A percentile compares a stretch with the other conserved stretches of the same genome.
Evolutionary conservation across 139 green algal genomes (phyloP).

Genomic region (Yamagishiella unicocca): DNA sequence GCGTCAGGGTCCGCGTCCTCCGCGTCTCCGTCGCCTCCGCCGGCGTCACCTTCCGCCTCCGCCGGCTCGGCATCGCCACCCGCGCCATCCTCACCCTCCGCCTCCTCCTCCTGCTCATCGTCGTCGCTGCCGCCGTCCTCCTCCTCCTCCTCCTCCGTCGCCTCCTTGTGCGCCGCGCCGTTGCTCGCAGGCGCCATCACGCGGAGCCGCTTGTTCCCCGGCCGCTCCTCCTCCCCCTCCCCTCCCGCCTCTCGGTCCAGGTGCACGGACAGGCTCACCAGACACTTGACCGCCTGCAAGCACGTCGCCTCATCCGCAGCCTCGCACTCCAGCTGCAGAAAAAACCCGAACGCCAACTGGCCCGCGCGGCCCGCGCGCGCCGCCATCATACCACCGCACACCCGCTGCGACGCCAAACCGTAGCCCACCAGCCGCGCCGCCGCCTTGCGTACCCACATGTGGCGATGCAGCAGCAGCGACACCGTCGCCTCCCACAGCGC

Average conservation of each 20-base stretch:
- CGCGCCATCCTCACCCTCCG: constrained; percentile 36
- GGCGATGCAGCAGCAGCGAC: constrained; percentile 70
- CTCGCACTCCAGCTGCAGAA: constrained; percentile 77
- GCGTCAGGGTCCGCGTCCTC: constrained; percentile 2
- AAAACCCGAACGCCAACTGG: constrained; percentile 68
- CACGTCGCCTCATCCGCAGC: constrained; percentile 80
- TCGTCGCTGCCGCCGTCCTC: constrained; percentile 37
- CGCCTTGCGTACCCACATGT: constrained; percentile 91
- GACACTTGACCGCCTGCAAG: constrained; percentile 81
- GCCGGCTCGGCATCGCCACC: constrained; percentile 36
- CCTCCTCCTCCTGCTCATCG: constrained; percentile 25
- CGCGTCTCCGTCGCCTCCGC: background rate
- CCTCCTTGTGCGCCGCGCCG: too few species aligned
- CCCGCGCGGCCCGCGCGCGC: constrained; percentile 9
- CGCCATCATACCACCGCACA: constrained; percentile 54
- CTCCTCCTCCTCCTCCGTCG: constrained; percentile 43
- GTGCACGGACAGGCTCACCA: constrained; percentile 77
- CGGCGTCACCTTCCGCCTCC: constrained; percentile 6
- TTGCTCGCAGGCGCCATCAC: background rate
- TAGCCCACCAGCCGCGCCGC: constrained; percentile 78
- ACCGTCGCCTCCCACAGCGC: constrained; percentile 46
- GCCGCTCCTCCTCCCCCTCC: constrained; percentile 10
- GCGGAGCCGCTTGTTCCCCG: too few species aligned
- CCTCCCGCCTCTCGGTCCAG: background rate
- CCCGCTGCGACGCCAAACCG: constrained; percentile 60